phyloP scores from a whole-genome alignment of 2,329 filamentous ascomycete species.

The Chrysosphaeria jannelii region DNA sequence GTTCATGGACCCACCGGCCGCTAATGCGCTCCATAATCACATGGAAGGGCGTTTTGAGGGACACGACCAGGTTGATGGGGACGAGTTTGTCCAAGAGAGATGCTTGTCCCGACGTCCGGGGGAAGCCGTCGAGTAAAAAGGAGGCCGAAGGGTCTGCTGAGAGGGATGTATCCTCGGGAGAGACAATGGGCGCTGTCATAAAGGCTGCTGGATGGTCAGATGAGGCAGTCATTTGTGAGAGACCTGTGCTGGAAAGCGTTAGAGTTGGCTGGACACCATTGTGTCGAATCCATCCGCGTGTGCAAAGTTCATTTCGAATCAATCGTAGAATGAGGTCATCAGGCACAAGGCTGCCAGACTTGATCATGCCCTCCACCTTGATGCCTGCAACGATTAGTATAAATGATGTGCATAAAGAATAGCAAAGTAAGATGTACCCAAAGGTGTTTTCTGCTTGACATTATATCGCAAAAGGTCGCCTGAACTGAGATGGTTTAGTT shows the following conservation, averaged over 20 bases:
- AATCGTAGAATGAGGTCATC: conserved; percentile 78
- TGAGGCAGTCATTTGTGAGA: not conserved
- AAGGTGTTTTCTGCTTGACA: conserved; percentile 62
- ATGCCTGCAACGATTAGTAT: conserved; percentile 34
- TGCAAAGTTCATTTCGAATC: conserved; percentile 67
- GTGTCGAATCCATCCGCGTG: conserved; percentile 51
- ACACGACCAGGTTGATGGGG: conserved; percentile 85
- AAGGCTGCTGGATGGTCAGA: conserved; percentile 2
- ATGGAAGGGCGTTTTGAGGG: conserved; percentile 54
- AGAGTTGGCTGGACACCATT: conserved; percentile 14
- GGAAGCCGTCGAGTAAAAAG: conserved; percentile 90
- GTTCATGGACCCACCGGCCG: conserved; percentile 76
- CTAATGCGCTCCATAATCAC: conserved; percentile 76
- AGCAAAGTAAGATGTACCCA: conserved; percentile 28
- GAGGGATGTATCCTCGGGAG: conserved; percentile 8
- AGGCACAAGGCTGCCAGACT: conserved; percentile 62
- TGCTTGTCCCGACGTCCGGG: conserved; percentile 61
- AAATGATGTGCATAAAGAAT: conserved; percentile 1
- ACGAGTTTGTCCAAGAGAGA: conserved; percentile 46
- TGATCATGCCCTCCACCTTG: conserved; percentile 72
- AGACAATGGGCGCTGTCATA: conserved; percentile 9
- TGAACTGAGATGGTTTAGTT: conserved; percentile 74
- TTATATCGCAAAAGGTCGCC: conserved; percentile 78
- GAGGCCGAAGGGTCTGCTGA: conserved; percentile 51
- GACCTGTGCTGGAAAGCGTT: conserved; percentile 10